Base-by-base conservation (phyloP, 768 basidiomycete genomes). In the Rhodotorula sphaerocarpa region DNA sequence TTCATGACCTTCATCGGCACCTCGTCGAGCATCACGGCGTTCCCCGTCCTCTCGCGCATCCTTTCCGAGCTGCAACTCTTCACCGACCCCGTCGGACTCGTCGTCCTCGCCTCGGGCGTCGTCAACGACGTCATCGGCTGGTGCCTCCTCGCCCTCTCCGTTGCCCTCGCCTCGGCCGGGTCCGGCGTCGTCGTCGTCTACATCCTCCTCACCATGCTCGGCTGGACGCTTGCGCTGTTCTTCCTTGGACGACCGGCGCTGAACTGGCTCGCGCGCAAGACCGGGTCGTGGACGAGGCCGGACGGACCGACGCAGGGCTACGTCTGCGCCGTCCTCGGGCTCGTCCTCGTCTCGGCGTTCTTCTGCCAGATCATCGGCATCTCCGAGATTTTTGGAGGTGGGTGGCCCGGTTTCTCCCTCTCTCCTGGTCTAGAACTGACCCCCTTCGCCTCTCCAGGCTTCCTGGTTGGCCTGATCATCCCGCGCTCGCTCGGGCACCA, bases 341-440 rank as follows among this genome's bases (percentile, higher is more conserved):
- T 90, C 41, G 82, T 89, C 1, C 82, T 90, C 68, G 74, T 79
- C 20, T 85, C 84, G 5, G 86, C 86, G 0, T 90, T 88, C 76
- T 86, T 86, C 76, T 90, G 88, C 11, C 88, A 89, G 74, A 82
- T 88, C 68, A 90, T 91, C 63, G 89, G 86, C 36, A 81, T 86
- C 39, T 83, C 84, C 73, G 75, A 83, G 46, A 85, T 86, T 66
- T 85, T 70, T 48, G 64, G 66, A 23, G 61, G 57, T 50, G 55
- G 27, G 57, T 64, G n/a, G n/a, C 53, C 31, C 53, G 5, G 18
- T 44, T n/a, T 20, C 30, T 27, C 21, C n/a, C n/a, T n/a, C n/a
- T n/a, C n/a, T 47, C 7, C 7, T 16, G 1, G n/a, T 9, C 23
- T 52, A 41, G n/a, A n/a, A n/a, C n/a, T n/a, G n/a, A n/a, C n/a